Evolutionary conservation across 148 eudicot species (phyloP).

Genomic region (Amaranthus cruentus): DNA sequence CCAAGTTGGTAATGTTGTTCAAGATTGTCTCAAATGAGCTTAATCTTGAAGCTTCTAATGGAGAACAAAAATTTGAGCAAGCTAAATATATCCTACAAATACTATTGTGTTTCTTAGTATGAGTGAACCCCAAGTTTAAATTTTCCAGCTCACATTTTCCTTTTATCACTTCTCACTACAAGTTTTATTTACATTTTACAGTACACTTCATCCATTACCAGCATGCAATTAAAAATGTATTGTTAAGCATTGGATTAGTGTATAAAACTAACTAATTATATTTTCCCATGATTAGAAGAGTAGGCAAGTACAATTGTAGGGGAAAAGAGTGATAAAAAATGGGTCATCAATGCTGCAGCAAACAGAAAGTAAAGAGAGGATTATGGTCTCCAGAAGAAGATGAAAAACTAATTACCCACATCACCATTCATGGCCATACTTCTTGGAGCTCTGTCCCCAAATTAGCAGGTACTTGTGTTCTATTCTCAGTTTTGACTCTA

Average conservation of each 20-base stretch:
- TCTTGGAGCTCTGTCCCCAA: conserved; percentile 41
- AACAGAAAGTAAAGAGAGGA: conserved; percentile 39
- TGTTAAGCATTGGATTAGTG: not conserved
- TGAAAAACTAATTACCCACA: conserved; percentile 27
- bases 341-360: conserved; percentile 35
- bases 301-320: conserved; percentile 4
- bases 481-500: not conserved
- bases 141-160: conserved; percentile 26
- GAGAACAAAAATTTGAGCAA: conserved; percentile 5
- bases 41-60: conserved; percentile 11
- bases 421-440: conserved; percentile 32
- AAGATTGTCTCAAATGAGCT: conserved; percentile 3
- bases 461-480: conserved; percentile 23
- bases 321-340: conserved; percentile 11
- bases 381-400: conserved; percentile 42
- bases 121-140: conserved; percentile 29
- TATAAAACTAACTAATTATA: not conserved
- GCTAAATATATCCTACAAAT: not conserved
- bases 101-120: conserved; percentile 1
- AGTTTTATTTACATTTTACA: conserved; percentile 12
- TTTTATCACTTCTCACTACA: not conserved
- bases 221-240: not conserved
- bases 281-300: conserved; percentile 26
- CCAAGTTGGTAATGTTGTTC: not conserved
- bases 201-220: conserved; percentile 15